Percentiles rank a stretch among this genome's conserved stretches.
Conservation (phyloP, 768 basidiomycete genomes). For the Trametes coccinea region DNA sequence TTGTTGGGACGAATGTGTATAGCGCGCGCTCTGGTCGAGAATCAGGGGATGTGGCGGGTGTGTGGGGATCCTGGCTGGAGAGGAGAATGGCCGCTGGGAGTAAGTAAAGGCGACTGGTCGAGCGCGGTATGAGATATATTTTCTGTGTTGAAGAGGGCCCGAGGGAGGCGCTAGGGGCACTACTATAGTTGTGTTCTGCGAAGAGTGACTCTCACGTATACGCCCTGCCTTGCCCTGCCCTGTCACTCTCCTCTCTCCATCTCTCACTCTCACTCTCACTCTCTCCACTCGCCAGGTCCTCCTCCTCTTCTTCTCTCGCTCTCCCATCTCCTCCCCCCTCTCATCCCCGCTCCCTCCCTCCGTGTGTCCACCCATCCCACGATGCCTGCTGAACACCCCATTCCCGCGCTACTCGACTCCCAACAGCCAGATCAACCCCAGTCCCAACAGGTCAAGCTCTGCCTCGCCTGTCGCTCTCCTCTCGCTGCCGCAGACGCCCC, state of each 20-base stretch:
- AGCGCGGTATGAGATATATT: too few species aligned
- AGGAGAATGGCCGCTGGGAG: too few species aligned
- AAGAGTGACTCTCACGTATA: too few species aligned
- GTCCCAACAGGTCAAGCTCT: constrained; percentile 37
- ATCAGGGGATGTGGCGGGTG: constrained; percentile 6
- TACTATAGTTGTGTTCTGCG: too few species aligned
- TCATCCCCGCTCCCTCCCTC: constrained; percentile 17
- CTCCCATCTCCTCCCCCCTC: constrained; percentile 19
- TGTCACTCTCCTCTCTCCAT: too few species aligned
- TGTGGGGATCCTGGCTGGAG: too few species aligned
- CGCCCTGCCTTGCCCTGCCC: too few species aligned
- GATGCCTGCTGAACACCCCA: constrained; percentile 56
- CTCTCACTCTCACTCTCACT: too few species aligned
- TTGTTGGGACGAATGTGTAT: neutral
- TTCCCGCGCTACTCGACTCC: constrained; percentile 27
- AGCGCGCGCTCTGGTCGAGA: constrained; percentile 1
- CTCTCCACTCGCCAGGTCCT: neutral
- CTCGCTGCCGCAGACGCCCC: constrained; percentile 30
- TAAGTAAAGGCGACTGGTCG: too few species aligned
- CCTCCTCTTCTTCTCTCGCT: constrained; percentile 19
- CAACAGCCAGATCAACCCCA: constrained; percentile 28
- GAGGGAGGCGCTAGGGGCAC: too few species aligned
- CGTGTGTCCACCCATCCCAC: constrained; percentile 25
- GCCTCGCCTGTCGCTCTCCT: constrained; percentile 34
- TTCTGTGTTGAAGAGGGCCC: too few species aligned